These are phyloP conservation scores for Periconia sp. DNA, from an alignment of 2,329 filamentous ascomycete species.

Conservation along the genomic window DNA sequence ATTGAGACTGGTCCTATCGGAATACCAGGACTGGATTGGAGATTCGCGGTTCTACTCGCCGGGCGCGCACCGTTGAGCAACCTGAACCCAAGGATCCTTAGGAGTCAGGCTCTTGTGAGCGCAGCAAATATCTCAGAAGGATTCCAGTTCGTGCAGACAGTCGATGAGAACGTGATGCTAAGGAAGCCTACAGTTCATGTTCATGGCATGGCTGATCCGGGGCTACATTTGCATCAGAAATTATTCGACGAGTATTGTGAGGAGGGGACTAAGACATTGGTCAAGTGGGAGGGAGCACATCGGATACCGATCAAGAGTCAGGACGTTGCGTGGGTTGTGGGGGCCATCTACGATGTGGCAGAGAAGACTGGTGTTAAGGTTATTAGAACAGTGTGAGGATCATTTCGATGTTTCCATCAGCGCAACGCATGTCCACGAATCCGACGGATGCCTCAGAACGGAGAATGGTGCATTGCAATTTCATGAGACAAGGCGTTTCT, in stretches of 20 bases:
- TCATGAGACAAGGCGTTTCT: too few relatives aligned
- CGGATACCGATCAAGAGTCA: conserved; percentile 70
- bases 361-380: conserved; percentile 54
- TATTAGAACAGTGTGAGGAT: conserved; percentile 32
- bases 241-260: conserved; percentile 66
- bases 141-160: conserved; percentile 38
- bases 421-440: too few relatives aligned
- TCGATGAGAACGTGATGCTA: conserved; percentile 56
- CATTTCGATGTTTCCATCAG: too few relatives aligned
- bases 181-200: conserved; percentile 70
- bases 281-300: conserved; percentile 79
- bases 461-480: too few relatives aligned
- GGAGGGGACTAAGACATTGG: conserved; percentile 57
- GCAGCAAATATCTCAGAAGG: conserved; percentile 54
- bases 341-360: conserved; percentile 60
- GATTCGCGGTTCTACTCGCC: conserved; percentile 68
- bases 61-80: conserved; percentile 66
- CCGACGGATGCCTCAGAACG: too few relatives aligned
- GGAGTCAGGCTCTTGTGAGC: conserved; percentile 46
- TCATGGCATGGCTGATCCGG: conserved; percentile 67
- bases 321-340: conserved; percentile 66
- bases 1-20: conserved; percentile 31
- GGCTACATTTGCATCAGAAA: conserved; percentile 64
- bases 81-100: conserved; percentile 50
- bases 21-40: conserved; percentile 50